phyloP scores from a whole-genome alignment of 148 eudicot genomes.

The Limonium bicolor region DNA sequence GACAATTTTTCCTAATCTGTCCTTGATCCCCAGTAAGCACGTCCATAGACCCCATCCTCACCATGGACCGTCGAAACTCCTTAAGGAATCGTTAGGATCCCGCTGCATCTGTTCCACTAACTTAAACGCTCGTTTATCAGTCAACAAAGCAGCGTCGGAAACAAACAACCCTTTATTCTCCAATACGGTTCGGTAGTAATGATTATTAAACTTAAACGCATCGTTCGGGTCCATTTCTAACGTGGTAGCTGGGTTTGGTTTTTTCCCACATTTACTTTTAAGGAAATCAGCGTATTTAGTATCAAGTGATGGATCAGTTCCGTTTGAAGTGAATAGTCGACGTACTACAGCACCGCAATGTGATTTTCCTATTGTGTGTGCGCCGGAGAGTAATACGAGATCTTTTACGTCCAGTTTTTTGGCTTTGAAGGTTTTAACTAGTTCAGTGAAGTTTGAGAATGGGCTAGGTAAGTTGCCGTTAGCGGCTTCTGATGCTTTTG shows the following conservation, averaged over 20 bases:
- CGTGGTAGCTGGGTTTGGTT: constrained; percentile 20
- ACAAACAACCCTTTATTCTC: constrained; percentile 45
- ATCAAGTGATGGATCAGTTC: constrained; percentile 39
- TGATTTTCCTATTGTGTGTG: constrained; percentile 72
- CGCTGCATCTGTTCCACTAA: too few species aligned
- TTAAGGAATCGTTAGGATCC: too few species aligned
- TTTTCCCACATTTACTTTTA: constrained; percentile 28
- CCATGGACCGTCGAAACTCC: too few species aligned
- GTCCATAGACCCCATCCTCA: too few species aligned
- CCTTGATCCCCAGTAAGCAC: too few species aligned
- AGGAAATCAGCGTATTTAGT: constrained; percentile 42
- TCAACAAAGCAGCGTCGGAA: too few species aligned
- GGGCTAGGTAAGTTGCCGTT: constrained; percentile 36
- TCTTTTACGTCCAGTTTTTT: constrained; percentile 24
- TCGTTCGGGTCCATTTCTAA: constrained; percentile 58
- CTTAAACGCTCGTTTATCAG: too few species aligned
- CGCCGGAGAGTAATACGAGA: constrained; percentile 54
- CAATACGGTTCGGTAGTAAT: constrained; percentile 38
- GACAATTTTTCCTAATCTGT: too few species aligned
- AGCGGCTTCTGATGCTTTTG: constrained; percentile 24
- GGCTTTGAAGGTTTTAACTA: constrained; percentile 17
- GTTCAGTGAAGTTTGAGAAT: constrained; percentile 12
- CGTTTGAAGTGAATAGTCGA: constrained; percentile 40
- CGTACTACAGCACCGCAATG: constrained; percentile 53
- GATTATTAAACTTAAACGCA: constrained; percentile 25